phyloP scores from a whole-genome alignment of 2,329 filamentous ascomycete genomes.

The Aurifilum marmelostoma region DNA sequence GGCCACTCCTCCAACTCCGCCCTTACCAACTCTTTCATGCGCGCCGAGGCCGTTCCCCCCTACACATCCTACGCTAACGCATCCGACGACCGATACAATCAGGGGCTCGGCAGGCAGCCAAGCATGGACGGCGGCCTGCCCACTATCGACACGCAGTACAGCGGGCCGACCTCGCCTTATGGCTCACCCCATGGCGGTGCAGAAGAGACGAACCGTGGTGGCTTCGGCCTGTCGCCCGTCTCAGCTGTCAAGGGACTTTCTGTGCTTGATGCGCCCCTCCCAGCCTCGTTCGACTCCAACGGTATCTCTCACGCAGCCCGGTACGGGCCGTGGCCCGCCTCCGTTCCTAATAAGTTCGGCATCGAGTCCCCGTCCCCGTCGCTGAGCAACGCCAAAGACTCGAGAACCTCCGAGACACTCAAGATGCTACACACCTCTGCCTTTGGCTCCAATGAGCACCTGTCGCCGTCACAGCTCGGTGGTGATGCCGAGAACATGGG shows the following conservation, averaged over 20 bases:
- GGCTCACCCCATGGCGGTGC: slow-evolving; percentile 78
- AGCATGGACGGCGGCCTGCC: slow-evolving; percentile 60
- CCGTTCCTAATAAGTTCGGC: slow-evolving; percentile 88
- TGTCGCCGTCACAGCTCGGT: slow-evolving; percentile 33
- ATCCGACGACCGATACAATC: slow-evolving; percentile 47
- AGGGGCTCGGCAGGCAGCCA: slow-evolving; percentile 51
- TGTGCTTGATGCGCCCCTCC: slow-evolving; percentile 89
- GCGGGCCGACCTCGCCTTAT: slow-evolving; percentile 64
- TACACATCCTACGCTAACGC: slow-evolving; percentile 53
- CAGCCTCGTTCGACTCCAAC: slow-evolving; percentile 94
- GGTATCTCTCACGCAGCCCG: slow-evolving; percentile 90
- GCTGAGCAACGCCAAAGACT: slow-evolving; percentile 63
- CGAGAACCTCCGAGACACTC: slow-evolving; percentile 64
- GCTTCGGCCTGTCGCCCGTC: slow-evolving; percentile 79
- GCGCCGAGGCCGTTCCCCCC: slow-evolving; percentile 56
- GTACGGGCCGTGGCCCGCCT: slow-evolving; percentile 88
- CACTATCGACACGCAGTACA: slow-evolving; percentile 61
- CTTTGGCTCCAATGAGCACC: slow-evolving; percentile 67
- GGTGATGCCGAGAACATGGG: slow-evolving; percentile 45
- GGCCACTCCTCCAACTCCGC: slow-evolving; percentile 69
- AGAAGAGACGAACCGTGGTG: slow-evolving; percentile 57
- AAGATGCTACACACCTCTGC: slow-evolving; percentile 69
- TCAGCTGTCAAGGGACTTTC: slow-evolving; percentile 72
- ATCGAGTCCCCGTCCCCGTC: slow-evolving; percentile 84
- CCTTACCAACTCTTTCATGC: slow-evolving; percentile 74